Evolutionary conservation across 192 early-diverging fungal species (phyloP).

Genomic region (Helicostylum pulchrum): DNA sequence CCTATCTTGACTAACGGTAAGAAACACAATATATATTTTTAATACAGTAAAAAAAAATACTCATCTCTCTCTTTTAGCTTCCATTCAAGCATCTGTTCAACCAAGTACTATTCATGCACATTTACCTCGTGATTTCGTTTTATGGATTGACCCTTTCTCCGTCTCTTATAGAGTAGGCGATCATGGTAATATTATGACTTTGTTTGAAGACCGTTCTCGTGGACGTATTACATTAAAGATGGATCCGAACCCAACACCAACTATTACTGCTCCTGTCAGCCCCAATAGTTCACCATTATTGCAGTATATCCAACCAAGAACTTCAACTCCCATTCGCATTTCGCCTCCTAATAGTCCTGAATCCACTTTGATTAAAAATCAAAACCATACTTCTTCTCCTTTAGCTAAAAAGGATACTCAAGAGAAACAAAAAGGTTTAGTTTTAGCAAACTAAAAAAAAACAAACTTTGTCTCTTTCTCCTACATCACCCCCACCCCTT

Average conservation of each 20-base stretch:
- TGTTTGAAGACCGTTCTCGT: constrained; percentile 63
- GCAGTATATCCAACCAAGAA: constrained; percentile 33
- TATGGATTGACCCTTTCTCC: constrained; percentile 76
- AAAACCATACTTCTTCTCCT: constrained; percentile 18
- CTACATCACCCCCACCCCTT: too few relatives aligned
- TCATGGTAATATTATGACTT: constrained; percentile 62
- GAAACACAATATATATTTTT: neutral
- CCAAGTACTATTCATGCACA: constrained; percentile 46
- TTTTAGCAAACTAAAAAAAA: constrained; percentile 21
- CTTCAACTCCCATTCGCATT: constrained; percentile 32
- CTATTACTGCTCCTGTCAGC: constrained; percentile 11
- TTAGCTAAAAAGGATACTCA: constrained; percentile 22
- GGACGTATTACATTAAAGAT: constrained; percentile 35
- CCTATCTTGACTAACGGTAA: constrained; percentile 53
- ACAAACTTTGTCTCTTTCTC: neutral
- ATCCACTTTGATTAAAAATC: neutral
- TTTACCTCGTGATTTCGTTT: constrained; percentile 65
- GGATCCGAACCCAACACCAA: constrained; percentile 6
- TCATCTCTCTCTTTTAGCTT: constrained; percentile 40
- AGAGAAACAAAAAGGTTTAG: constrained; percentile 7
- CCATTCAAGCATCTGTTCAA: constrained; percentile 43
- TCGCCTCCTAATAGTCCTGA: constrained; percentile 37
- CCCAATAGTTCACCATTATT: constrained; percentile 26
- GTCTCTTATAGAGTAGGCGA: constrained; percentile 74
- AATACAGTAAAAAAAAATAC: neutral